Evolutionary conservation across 2,329 filamentous ascomycete species (phyloP).

Genomic region (Cyphellophora attinorum): DNA sequence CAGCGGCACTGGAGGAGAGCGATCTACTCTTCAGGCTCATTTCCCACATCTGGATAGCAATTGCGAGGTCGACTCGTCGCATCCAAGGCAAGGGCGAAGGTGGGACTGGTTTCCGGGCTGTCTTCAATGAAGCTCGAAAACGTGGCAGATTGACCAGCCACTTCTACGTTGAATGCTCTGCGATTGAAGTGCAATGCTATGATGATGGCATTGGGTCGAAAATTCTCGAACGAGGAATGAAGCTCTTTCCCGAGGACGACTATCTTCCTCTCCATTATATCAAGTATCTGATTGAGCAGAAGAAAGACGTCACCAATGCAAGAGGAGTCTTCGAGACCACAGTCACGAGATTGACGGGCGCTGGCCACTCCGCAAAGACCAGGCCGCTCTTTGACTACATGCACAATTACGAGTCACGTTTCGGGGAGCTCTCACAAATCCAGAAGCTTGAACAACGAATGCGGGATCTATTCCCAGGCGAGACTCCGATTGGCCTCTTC

Average conservation of each 20-base stretch:
- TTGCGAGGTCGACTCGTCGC: constrained; percentile 88
- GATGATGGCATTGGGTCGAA: constrained; percentile 86
- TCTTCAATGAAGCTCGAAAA: constrained; percentile 82
- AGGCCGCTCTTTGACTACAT: constrained; percentile 85
- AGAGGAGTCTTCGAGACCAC: constrained; percentile 93
- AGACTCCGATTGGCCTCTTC: constrained; percentile 68
- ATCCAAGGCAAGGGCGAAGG: constrained; percentile 69
- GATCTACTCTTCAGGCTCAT: constrained; percentile 73
- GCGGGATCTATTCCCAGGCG: constrained; percentile 84
- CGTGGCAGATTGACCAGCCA: constrained; percentile 85
- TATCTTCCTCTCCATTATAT: constrained; percentile 90
- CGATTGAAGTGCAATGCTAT: constrained; percentile 93
- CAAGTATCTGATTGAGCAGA: constrained; percentile 84
- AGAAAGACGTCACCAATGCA: constrained; percentile 91
- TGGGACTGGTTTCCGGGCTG: constrained; percentile 62
- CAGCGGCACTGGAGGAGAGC: constrained; percentile 62
- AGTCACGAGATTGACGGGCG: constrained; percentile 65
- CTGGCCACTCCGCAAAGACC: constrained; percentile 60
- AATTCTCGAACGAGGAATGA: constrained; percentile 90
- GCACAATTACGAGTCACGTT: constrained; percentile 90
- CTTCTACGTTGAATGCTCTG: constrained; percentile 84
- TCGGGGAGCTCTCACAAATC: constrained; percentile 85
- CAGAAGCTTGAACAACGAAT: constrained; percentile 85
- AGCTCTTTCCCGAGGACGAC: constrained; percentile 88
- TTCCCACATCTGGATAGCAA: constrained; percentile 87